Evolutionary conservation across 2,329 filamentous ascomycete genomes (phyloP), one percentile per base, ranked within the genome.

Genomic region (Raffaelea deltoideospora): DNA sequence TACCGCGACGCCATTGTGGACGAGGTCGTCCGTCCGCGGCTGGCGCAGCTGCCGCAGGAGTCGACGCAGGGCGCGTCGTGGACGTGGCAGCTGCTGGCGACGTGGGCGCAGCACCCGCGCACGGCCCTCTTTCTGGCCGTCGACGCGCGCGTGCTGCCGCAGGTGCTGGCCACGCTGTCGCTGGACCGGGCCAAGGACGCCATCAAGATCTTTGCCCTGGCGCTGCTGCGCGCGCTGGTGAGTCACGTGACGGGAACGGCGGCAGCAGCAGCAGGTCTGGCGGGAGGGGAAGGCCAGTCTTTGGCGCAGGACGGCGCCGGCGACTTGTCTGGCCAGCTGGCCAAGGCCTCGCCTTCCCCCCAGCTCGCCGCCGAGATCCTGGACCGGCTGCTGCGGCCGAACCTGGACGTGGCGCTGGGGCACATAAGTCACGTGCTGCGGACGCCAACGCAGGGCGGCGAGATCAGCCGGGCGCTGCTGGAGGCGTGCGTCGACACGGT

Each of bases 61-160:
- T 94, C 84, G 31, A 81, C 85, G 0, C 87, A 98, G 52, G 84
- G 85, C 13, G 66, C 95, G 8, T 96, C 90, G 3, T 82, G 79
- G 14, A 70, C 86, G 29, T 68, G 95, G 42, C 77, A 79, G 43
- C 64, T 98, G 5, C 75, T 98, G 43, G 76, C 74, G 4, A 81
- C 80, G 2, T 94, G 88, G 82, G 78, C 84, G 4, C 69, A 70
- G 40, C 67, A 79, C 18, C 64, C 73, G 0, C 68, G 65, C 42
- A 78, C 76, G 1, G 76, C 78, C 1, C 51, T 76, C 7, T 83
- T 90, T 47, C 65, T 98, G 8, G 54, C 55, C 4, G 53, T 64
- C 27, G 71, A 79, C 11, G 55, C 69, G 8, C 69, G 76, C 14
- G 63, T 88, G n/a, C 53, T 96, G 22, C 64, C 64, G 14, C 76